phyloP scores from a whole-genome alignment of 768 basidiomycete genomes.

The Collybia sp. region DNA sequence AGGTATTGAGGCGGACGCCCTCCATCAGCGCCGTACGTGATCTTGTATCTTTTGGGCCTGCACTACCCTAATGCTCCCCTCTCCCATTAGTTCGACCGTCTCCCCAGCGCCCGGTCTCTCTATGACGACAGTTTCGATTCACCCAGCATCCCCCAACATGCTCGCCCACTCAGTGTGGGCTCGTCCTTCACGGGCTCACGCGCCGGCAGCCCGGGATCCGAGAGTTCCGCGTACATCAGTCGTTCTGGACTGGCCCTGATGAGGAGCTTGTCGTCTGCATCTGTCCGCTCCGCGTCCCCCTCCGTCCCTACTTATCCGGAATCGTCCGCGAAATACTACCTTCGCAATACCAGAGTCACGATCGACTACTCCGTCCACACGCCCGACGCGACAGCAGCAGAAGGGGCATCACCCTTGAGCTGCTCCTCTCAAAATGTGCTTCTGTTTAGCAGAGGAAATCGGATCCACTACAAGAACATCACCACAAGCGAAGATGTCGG shows the following conservation, averaged over 20 bases:
- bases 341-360: conserved; percentile 26
- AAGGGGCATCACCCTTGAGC: conserved; percentile 24
- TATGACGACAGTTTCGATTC: conserved; percentile 12
- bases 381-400: conserved; percentile 7
- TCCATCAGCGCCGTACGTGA: conserved; percentile 7
- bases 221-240: conserved; percentile 18
- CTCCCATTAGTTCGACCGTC: conserved; percentile 13
- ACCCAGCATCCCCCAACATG: conserved; percentile 5
- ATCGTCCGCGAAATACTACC: conserved; percentile 26
- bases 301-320: conserved; percentile 24
- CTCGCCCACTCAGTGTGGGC: conserved; percentile 16
- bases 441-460: conserved; percentile 49
- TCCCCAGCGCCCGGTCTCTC: conserved; percentile 11
- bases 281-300: conserved; percentile 17
- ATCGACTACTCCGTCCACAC: conserved; percentile 24
- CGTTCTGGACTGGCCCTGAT: conserved; percentile 24
- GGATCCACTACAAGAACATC: conserved; percentile 49
- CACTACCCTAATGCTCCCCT: background rate
- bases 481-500: conserved; percentile 34
- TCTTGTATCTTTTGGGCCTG: too few relatives aligned
- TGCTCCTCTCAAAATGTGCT: conserved; percentile 41
- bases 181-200: conserved; percentile 20
- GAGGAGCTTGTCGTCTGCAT: conserved; percentile 27
- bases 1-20: conserved; percentile 9
- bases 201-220: conserved; percentile 18